Base-by-base conservation (phyloP, 2,329 filamentous ascomycete species). In the Cercospora nicotianae region DNA sequence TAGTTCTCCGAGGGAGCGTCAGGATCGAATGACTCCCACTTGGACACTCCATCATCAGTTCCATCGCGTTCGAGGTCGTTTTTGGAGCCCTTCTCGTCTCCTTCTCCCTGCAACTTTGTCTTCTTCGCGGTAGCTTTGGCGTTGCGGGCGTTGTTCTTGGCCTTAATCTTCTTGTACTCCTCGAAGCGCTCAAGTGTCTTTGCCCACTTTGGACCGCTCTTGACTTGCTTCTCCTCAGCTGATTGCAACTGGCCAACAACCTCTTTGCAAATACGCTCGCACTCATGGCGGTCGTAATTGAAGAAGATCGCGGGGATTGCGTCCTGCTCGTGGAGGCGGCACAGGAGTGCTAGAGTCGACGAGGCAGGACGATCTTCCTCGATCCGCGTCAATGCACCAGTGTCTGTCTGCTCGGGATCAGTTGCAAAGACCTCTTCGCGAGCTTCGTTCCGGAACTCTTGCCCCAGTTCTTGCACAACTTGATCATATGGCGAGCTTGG, bases 261-360 rank as follows among this genome's bases (percentile, higher is more conserved):
- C 0, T 78, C 73, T 26, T 77, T 72, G 28, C 86, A 84, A 30
- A 90, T 85, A 9, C 78, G 76, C 77, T 93, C 90, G 73, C 91
- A 94, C 31, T 81, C 78, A 1, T 78, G 77, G 59, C 90, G 87
- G 70, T 93, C 89, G 72, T 91, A 94, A 75, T 92, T 91, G 82
- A 94, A 94, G 1, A 93, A 77, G 12, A 94, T 87, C 0, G 89
- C 91, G 0, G 91, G 91, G 0, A 94, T 82, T 0, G 89, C 90
- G 65, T 87, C 85, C 65, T 88, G 86, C 16, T 83, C 80, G 60
- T 91, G 85, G 0, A 93, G 81, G 33, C 88, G 84, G 16, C 81
- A 83, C 0, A 90, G 80, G 31, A 92, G 79, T 1, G 87, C 84
- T 18, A 91, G 79, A 3, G 85, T 87, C 9, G 83, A 85, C 23